Percentiles rank a stretch among this genome's conserved stretches.
Conservation (phyloP, 2,329 filamentous ascomycete species). For the Stagonosporopsis rhizophila region DNA sequence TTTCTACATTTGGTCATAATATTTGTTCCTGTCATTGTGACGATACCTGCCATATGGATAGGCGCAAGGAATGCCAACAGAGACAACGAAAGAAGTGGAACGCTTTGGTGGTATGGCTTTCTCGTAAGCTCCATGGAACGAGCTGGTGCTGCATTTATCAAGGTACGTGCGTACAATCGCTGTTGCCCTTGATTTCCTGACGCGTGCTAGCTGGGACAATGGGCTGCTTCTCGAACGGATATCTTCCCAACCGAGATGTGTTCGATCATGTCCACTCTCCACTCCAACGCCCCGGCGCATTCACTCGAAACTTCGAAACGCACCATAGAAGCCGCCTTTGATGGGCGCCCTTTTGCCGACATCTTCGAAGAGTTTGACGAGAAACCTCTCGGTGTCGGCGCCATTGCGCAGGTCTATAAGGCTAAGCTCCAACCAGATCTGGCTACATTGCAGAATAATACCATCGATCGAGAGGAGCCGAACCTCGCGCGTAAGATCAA, state of each 20-base stretch:
- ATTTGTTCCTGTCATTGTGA: constrained; percentile 86
- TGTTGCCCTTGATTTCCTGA: constrained; percentile 21
- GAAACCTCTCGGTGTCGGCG: constrained; percentile 87
- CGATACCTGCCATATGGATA: constrained; percentile 82
- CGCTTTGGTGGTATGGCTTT: constrained; percentile 93
- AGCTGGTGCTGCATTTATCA: constrained; percentile 95
- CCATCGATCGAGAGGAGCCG: constrained; percentile 59
- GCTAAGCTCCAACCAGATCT: constrained; percentile 86
- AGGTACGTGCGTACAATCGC: constrained; percentile 61
- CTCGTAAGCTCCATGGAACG: constrained; percentile 89
- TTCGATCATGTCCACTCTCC: constrained; percentile 88
- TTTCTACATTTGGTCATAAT: constrained; percentile 87
- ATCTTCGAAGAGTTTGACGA: constrained; percentile 98
- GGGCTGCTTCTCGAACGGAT: constrained; percentile 94
- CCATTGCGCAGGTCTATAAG: constrained; percentile 97
- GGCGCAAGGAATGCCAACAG: constrained; percentile 68
- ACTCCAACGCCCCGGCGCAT: constrained; percentile 93
- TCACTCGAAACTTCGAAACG: constrained; percentile 79
- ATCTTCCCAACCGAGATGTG: constrained; percentile 96
- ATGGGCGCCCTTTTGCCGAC: constrained; percentile 78
- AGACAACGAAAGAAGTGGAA: constrained; percentile 79
- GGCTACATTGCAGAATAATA: constrained; percentile 66
- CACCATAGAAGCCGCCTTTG: constrained; percentile 83
- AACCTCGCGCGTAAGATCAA: constrained; percentile 73
- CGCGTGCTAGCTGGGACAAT: constrained; percentile 79